These are phyloP conservation scores for Forsythia viridissima DNA, from an alignment of 257 asterid species.

Conservation along the genomic window DNA sequence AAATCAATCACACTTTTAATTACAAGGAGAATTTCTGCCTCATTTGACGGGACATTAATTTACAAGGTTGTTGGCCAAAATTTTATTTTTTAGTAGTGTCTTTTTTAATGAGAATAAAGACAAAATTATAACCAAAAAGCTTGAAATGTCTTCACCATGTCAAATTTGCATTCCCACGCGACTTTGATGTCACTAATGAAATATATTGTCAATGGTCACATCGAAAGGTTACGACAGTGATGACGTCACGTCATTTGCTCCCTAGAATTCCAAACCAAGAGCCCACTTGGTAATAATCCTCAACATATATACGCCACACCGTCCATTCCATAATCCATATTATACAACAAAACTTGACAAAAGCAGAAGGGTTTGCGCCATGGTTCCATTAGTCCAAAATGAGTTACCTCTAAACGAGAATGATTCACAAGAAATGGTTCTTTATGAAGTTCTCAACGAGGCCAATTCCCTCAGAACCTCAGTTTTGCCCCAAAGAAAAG, in stretches of 20 bases:
- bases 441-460: constrained; percentile 55
- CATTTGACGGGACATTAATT: no score
- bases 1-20: no score
- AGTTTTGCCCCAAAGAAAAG: constrained; percentile 22
- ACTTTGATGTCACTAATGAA: no score
- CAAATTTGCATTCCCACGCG: no score
- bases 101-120: no score
- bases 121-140: no score
- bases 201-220: no score
- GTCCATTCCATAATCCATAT: no score
- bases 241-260: constrained; percentile 13
- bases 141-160: no score
- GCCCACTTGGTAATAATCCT: not conserved
- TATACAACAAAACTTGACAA: no score
- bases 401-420: constrained; percentile 63
- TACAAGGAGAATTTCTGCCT: no score
- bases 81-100: not conserved
- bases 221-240: not conserved
- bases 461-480: constrained; percentile 37
- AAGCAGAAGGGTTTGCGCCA: no score
- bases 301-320: not conserved
- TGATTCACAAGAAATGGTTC: constrained; percentile 60
- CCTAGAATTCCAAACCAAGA: constrained; percentile 3
- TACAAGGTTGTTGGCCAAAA: not conserved
- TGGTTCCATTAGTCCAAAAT: constrained; percentile 25